Evolutionary conservation across 495 filamentous ascomycete species (phyloP).

Genomic region (Aspergillus indologenus): DNA sequence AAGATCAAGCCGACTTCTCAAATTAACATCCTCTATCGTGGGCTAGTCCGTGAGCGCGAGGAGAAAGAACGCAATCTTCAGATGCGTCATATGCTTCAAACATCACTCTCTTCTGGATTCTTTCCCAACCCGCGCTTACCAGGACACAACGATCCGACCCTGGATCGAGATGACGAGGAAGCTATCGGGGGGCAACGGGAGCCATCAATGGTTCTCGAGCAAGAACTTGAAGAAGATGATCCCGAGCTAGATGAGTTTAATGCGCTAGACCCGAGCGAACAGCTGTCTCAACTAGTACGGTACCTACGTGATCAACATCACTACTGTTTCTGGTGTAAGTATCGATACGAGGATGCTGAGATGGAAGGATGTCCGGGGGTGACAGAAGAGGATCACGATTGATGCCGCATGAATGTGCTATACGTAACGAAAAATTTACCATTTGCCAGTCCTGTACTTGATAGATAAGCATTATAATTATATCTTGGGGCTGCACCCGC

Average conservation of each 20-base stretch:
- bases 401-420: constrained; percentile 12
- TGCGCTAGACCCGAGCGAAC: constrained; percentile 59
- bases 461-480: background rate
- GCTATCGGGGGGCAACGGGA: constrained; percentile 47
- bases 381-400: constrained; percentile 92
- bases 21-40: constrained; percentile 78
- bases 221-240: constrained; percentile 82
- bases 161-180: constrained; percentile 55
- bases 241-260: constrained; percentile 82
- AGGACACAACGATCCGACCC: constrained; percentile 49
- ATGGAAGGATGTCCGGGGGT: constrained; percentile 90
- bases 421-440: background rate
- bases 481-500: background rate
- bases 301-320: constrained; percentile 65
- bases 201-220: constrained; percentile 47
- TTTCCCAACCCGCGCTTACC: constrained; percentile 48
- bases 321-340: constrained; percentile 99
- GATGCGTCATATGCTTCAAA: constrained; percentile 66
- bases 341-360: constrained; percentile 59
- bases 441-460: background rate
- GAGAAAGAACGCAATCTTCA: constrained; percentile 66
- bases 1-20: constrained; percentile 50
- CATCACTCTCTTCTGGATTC: constrained; percentile 52
- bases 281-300: constrained; percentile 58
- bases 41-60: constrained; percentile 63